phyloP scores from a whole-genome alignment of 2,329 filamentous ascomycete genomes.

The Alternaria rosae region DNA sequence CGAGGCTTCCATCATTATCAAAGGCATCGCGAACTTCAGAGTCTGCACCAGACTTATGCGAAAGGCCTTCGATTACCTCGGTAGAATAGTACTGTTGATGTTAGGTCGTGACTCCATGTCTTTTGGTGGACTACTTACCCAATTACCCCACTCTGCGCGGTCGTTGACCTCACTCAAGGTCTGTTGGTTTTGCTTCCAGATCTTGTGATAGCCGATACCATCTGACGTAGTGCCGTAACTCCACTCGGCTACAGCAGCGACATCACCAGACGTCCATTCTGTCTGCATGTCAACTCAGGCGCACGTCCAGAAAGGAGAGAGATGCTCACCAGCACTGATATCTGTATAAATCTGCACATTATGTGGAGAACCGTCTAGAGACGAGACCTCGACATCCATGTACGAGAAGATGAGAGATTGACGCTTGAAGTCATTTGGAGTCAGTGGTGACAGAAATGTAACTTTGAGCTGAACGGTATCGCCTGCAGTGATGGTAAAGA shows the following conservation, averaged over 20 bases:
- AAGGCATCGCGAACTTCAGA: slow-evolving; percentile 58
- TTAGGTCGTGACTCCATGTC: background rate
- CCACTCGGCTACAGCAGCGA: slow-evolving; percentile 66
- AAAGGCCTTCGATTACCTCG: slow-evolving; percentile 50
- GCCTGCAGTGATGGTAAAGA: slow-evolving; percentile 71
- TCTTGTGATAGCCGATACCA: slow-evolving; percentile 67
- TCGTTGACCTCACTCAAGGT: slow-evolving; percentile 58
- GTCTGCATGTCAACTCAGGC: slow-evolving; percentile 15
- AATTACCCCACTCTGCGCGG: slow-evolving; percentile 62
- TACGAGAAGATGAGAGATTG: slow-evolving; percentile 77
- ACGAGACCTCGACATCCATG: slow-evolving; percentile 68
- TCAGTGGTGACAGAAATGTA: slow-evolving; percentile 75
- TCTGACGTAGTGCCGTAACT: slow-evolving; percentile 55
- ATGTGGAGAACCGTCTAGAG: slow-evolving; percentile 68
- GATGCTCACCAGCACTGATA: slow-evolving; percentile 68
- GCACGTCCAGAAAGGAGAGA: no score
- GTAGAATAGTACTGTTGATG: slow-evolving; percentile 58
- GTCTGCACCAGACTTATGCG: slow-evolving; percentile 58
- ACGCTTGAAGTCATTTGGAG: slow-evolving; percentile 68
- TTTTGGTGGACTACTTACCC: slow-evolving; percentile 28
- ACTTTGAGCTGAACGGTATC: slow-evolving; percentile 69
- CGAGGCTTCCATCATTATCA: slow-evolving; percentile 52
- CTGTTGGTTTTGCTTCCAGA: slow-evolving; percentile 57
- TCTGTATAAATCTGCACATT: slow-evolving; percentile 76
- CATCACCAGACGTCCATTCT: slow-evolving; percentile 78